Evolutionary conservation across 2,329 filamentous ascomycete genomes (phyloP), one percentile per base, ranked within the genome.

Genomic region (Chaetomium globosum): DNA sequence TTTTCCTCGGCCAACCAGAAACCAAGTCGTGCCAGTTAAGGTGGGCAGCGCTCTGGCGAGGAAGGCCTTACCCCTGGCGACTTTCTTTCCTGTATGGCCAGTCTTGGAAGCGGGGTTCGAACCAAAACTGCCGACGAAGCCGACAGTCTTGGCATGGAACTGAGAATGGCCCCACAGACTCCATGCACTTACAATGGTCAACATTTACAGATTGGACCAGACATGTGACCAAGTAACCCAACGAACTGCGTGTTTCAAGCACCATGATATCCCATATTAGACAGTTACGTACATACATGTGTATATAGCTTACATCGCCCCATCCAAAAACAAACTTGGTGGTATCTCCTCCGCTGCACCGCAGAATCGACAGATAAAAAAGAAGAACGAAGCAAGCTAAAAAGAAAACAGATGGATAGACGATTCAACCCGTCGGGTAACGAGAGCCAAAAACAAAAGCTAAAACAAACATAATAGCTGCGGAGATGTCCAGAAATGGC

Each of bases 311-410:
- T 49, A 49, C 28, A 39, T 39, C 21, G 9, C 56, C 36, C 39
- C 57, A 21, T 48, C 28, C 39, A 26, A 16, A 46, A 23, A 33
- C 56, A 55, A 61, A 61, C 58, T 60, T 63, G 67, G 65, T 63
- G 67, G 65, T 69, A 69, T 68, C 65, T 68, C 68, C 68, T 59
- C 53, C 62, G 36, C 63, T 36, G 55, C 66, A 56, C 21, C 36
- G 48, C 59, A 55, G 33, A 65, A 53, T 59, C 57, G 36, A 65
- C 48, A 51, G 21, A 33, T 31, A 36, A 5, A 36, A 5, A 55
- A 28, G 39, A 43, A 33, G 33, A 33, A 30, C 56, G 49, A 55
- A 23, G 55, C 53, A 31, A 54, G 55, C 12, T 6, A 30, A 23
- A 43, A 46, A 3, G 39, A 43, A 28, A 30, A 57, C 13, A 43